These are phyloP conservation scores for Mycena amicta DNA, from an alignment of 768 basidiomycete species.

Conservation along the genomic window DNA sequence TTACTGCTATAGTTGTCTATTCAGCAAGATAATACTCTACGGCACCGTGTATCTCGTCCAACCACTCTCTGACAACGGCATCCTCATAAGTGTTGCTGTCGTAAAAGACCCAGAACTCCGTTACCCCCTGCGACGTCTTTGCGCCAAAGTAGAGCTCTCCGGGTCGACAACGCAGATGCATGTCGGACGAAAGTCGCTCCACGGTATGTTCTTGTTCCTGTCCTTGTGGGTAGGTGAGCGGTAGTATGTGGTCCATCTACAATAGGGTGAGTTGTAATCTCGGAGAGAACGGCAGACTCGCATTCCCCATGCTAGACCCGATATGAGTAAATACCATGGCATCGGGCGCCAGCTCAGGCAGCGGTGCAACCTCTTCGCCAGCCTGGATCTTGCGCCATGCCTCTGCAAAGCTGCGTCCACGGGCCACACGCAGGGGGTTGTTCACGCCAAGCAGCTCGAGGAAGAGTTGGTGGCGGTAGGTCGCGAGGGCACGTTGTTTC, in stretches of 20 bases:
- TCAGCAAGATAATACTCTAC: conserved; percentile 41
- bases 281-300: neutral
- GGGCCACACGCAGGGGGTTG: neutral
- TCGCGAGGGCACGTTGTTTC: neutral
- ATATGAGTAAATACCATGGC: conserved; percentile 1
- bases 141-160: conserved; percentile 36
- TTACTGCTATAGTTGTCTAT: no score
- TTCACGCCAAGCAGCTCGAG: neutral
- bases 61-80: conserved; percentile 36
- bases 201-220: neutral
- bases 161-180: conserved; percentile 33
- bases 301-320: neutral
- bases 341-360: neutral
- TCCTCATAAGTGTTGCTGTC: conserved; percentile 36
- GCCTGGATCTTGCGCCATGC: neutral
- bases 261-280: neutral
- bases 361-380: neutral
- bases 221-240: neutral
- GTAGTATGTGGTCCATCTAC: neutral
- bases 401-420: neutral
- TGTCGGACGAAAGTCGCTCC: neutral
- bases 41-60: conserved; percentile 35
- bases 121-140: conserved; percentile 13
- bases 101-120: conserved; percentile 29
- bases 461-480: neutral